A percentile compares a stretch with the other conserved stretches of the same genome.
These are phyloP conservation scores for Aureobasidium musti DNA, from an alignment of 2,329 filamentous ascomycete genomes.

Conservation along the genomic window DNA sequence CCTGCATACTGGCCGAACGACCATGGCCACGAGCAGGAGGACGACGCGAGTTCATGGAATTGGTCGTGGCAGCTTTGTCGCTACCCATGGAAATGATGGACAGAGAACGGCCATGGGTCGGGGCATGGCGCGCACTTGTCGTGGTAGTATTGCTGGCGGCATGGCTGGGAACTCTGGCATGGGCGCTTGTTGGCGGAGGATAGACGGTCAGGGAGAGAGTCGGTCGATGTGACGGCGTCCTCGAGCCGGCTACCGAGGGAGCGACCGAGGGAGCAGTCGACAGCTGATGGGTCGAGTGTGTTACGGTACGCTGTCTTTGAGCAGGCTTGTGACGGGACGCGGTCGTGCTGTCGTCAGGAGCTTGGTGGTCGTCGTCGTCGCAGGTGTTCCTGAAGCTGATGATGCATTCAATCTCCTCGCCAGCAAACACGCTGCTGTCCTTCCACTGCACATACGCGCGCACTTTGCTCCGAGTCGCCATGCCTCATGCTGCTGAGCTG, in stretches of 20 bases:
- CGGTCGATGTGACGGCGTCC: constrained; percentile 56
- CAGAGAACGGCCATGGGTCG: constrained; percentile 49
- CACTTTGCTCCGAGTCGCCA: constrained; percentile 64
- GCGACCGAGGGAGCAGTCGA: constrained; percentile 32
- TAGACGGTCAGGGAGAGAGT: constrained; percentile 61
- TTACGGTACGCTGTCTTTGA: constrained; percentile 42
- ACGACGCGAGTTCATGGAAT: constrained; percentile 31
- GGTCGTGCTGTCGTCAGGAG: constrained; percentile 33
- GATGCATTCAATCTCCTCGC: constrained; percentile 91
- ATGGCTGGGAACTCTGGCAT: constrained; percentile 15
- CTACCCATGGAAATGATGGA: constrained; percentile 55
- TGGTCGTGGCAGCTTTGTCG: constrained; percentile 42
- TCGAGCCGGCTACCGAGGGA: constrained; percentile 31
- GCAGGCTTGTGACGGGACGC: not conserved
- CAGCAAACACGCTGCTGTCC: constrained; percentile 91
- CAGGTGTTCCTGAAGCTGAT: constrained; percentile 93
- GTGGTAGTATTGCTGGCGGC: constrained; percentile 8
- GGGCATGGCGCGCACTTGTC: constrained; percentile 46
- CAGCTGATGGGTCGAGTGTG: constrained; percentile 39
- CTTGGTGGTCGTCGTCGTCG: constrained; percentile 46
- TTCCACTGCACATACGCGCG: constrained; percentile 95
- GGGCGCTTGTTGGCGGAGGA: constrained; percentile 36
- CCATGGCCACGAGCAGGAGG: constrained; percentile 66
- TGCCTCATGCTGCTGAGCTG: constrained; percentile 17
- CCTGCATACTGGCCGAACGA: constrained; percentile 79